Evolutionary conservation across 148 eudicot species (phyloP).

Genomic region (Camellia japonica): DNA sequence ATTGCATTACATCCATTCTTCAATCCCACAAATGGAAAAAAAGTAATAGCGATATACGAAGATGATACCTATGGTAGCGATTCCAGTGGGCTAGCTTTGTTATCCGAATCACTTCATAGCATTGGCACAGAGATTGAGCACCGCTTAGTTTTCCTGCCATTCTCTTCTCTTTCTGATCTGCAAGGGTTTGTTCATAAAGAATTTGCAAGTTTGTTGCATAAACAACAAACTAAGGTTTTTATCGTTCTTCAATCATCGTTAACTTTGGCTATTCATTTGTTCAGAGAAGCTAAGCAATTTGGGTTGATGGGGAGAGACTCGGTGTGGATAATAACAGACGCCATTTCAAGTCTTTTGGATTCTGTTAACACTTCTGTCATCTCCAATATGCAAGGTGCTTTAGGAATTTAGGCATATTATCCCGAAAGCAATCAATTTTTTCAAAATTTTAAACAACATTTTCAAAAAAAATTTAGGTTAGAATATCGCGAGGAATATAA

Average conservation of each 20-base stretch:
- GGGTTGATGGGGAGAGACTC: conserved; percentile 48
- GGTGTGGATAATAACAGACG: conserved; percentile 36
- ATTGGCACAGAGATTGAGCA: conserved; percentile 32
- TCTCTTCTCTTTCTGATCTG: conserved; percentile 20
- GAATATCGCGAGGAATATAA: conserved; percentile 28
- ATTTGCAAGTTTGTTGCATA: conserved; percentile 23
- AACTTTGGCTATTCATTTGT: conserved; percentile 27
- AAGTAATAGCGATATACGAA: conserved; percentile 44
- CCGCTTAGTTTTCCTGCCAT: conserved; percentile 33
- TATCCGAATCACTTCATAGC: conserved; percentile 36
- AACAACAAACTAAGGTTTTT: conserved; percentile 40
- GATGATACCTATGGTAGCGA: conserved; percentile 30
- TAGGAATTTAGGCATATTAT: conserved; percentile 35
- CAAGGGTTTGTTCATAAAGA: conserved; percentile 26
- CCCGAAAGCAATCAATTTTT: conserved; percentile 19
- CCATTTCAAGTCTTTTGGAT: conserved; percentile 32
- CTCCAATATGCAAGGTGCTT: conserved; percentile 39
- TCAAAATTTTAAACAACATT: conserved; percentile 22
- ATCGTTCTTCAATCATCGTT: conserved; percentile 41
- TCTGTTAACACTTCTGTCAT: conserved; percentile 31
- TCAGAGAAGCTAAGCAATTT: conserved; percentile 34
- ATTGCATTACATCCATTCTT: conserved; percentile 33
- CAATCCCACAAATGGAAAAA: conserved; percentile 37
- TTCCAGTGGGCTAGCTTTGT: conserved; percentile 21
- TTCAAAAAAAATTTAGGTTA: conserved; percentile 12